Conservation (phyloP, 2,329 filamentous ascomycete species). For the Scleromitrula shiraiana region DNA sequence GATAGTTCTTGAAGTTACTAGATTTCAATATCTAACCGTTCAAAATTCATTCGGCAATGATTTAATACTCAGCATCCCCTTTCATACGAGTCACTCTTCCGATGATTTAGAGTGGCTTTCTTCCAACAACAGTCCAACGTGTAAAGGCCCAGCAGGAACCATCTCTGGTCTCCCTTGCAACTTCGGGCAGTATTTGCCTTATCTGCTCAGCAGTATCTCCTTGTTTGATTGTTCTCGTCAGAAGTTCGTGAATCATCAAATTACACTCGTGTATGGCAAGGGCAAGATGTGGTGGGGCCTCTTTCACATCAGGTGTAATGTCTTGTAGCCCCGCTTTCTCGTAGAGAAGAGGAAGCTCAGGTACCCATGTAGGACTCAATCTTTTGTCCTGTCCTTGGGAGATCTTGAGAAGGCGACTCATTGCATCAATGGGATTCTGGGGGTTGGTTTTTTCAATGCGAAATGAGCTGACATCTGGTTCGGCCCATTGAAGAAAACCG, state of each 20-base stretch:
- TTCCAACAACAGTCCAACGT: not conserved
- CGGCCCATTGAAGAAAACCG: not conserved
- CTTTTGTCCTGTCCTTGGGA: not conserved
- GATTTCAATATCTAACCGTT: no score
- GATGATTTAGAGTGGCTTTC: no score
- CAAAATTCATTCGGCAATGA: no score
- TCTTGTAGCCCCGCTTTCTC: not conserved
- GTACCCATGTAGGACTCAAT: not conserved
- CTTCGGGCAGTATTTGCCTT: not conserved
- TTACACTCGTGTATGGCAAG: not conserved
- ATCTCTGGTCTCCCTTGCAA: not conserved
- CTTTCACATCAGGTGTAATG: not conserved
- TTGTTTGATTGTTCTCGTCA: not conserved
- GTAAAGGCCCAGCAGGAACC: not conserved
- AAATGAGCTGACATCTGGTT: not conserved
- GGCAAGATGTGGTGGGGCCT: not conserved
- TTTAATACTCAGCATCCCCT: no score
- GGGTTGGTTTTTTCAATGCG: not conserved
- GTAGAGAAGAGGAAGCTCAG: not conserved
- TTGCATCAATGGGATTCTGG: not conserved
- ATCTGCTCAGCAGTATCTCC: not conserved
- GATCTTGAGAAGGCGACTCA: not conserved
- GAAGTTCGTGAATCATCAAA: not conserved
- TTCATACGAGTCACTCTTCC: no score
- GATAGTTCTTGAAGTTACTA: no score